Percentiles rank a stretch among this genome's conserved stretches.
phyloP scores from a whole-genome alignment of 106 monocot genomes.

The Allium fistulosum region DNA sequence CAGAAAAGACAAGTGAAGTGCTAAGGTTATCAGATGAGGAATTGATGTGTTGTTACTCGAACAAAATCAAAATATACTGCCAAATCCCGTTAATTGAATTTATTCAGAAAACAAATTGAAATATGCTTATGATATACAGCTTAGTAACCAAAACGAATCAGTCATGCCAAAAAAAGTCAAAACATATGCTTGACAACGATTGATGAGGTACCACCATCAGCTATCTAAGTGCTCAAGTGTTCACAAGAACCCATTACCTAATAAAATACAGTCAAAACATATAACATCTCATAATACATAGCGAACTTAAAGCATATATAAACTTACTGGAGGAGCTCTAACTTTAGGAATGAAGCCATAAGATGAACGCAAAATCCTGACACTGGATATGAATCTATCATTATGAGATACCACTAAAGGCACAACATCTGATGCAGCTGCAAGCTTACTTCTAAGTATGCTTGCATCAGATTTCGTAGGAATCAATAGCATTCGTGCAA shows the following conservation, averaged over 20 bases:
- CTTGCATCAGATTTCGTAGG: constrained; percentile 62
- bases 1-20: too few species aligned
- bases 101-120: too few species aligned
- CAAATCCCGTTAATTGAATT: too few species aligned
- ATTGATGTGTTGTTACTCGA: too few species aligned
- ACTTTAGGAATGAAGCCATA: constrained; percentile 83
- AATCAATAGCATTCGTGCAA: constrained; percentile 61
- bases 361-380: constrained; percentile 54
- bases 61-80: too few species aligned
- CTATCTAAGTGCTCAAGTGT: too few species aligned
- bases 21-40: too few species aligned
- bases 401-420: constrained; percentile 60
- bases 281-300: background rate
- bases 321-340: constrained; percentile 85
- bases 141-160: too few species aligned
- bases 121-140: too few species aligned
- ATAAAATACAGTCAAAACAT: background rate
- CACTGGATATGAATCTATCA: constrained; percentile 69
- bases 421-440: constrained; percentile 50
- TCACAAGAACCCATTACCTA: too few species aligned
- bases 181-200: background rate
- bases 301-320: background rate
- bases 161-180: background rate
- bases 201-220: too few species aligned
- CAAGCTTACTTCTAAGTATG: constrained; percentile 48